Conservation (phyloP, 2,329 filamentous ascomycete genomes). For the Aspergillus viridinutans region DNA sequence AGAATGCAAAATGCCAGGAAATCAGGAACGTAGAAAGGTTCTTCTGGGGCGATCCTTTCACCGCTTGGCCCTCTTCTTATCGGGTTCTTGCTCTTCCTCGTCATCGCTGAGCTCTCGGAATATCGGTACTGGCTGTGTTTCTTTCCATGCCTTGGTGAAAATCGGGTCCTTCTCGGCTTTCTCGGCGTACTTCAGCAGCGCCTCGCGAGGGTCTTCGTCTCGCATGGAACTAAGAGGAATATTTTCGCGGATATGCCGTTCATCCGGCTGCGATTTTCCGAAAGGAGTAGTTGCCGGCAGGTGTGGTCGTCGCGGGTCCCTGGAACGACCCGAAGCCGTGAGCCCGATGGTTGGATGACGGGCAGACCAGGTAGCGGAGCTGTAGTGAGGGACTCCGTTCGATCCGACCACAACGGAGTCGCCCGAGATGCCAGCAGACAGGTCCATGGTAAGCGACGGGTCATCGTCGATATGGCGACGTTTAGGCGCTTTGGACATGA, state of each 20-base stretch:
- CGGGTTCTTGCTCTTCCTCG: slow-evolving; percentile 65
- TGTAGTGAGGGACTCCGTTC: slow-evolving; percentile 69
- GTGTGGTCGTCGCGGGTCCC: slow-evolving; percentile 80
- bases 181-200: slow-evolving; percentile 89
- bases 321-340: slow-evolving; percentile 70
- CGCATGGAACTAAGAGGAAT: slow-evolving; percentile 90
- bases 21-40: not conserved
- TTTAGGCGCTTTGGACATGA: slow-evolving; percentile 92
- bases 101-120: slow-evolving; percentile 88
- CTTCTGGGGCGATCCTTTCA: slow-evolving; percentile 13
- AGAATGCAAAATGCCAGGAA: not conserved
- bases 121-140: slow-evolving; percentile 86
- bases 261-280: slow-evolving; percentile 82
- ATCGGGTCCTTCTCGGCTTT: slow-evolving; percentile 88
- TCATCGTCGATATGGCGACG: slow-evolving; percentile 95
- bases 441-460: slow-evolving; percentile 77
- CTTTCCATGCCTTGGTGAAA: slow-evolving; percentile 90
- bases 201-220: slow-evolving; percentile 92
- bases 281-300: slow-evolving; percentile 83
- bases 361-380: slow-evolving; percentile 57
- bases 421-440: slow-evolving; percentile 73
- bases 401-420: slow-evolving; percentile 73
- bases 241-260: slow-evolving; percentile 79
- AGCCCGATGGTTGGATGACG: slow-evolving; percentile 68
- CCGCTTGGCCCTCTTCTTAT: slow-evolving; percentile 54